A percentile compares a stretch with the other conserved stretches of the same genome.
These are phyloP conservation scores for Candida maesae DNA, from an alignment of 805 yeast genomes.

Conservation along the genomic window DNA sequence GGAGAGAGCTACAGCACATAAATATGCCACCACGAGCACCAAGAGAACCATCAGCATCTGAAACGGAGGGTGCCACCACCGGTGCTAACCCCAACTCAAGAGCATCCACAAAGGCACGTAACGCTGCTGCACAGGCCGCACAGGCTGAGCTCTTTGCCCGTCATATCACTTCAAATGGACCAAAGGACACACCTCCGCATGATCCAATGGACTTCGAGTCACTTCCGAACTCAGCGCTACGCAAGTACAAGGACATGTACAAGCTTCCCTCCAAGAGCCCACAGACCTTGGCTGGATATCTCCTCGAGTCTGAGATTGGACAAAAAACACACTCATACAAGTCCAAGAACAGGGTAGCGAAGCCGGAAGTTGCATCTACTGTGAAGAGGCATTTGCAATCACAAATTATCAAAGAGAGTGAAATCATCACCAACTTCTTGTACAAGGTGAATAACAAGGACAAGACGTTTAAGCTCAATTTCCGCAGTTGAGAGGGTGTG, in stretches of 20 bases:
- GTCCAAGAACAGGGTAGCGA: slow-evolving; percentile 44
- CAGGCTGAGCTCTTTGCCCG: slow-evolving; percentile 65
- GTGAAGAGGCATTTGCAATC: slow-evolving; percentile 66
- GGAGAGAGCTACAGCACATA: too few relatives aligned
- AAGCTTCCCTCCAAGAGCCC: slow-evolving; percentile 54
- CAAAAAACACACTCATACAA: slow-evolving; percentile 52
- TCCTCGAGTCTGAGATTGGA: slow-evolving; percentile 71
- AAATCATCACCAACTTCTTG: slow-evolving; percentile 81
- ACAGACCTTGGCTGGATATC: slow-evolving; percentile 63
- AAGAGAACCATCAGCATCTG: slow-evolving; percentile 26
- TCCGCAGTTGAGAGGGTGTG: slow-evolving; percentile 16
- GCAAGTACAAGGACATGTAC: slow-evolving; percentile 64
- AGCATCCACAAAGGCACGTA: slow-evolving; percentile 54
- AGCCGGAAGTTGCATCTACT: slow-evolving; percentile 53
- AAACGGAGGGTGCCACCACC: slow-evolving; percentile 14
- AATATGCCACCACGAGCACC: slow-evolving; percentile 27
- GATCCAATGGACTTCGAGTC: slow-evolving; percentile 69
- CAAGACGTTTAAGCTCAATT: slow-evolving; percentile 39
- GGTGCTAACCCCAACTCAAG: slow-evolving; percentile 29
- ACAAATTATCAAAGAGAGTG: slow-evolving; percentile 69
- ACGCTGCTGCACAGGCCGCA: slow-evolving; percentile 60
- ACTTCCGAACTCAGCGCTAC: slow-evolving; percentile 58
- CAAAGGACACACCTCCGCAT: slow-evolving; percentile 45
- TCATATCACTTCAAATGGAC: slow-evolving; percentile 73
- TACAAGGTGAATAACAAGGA: slow-evolving; percentile 78